Evolutionary conservation across 495 filamentous ascomycete genomes (phyloP), one percentile per base, ranked within the genome.

Genomic region (Aspergillus saccharolyticus): DNA sequence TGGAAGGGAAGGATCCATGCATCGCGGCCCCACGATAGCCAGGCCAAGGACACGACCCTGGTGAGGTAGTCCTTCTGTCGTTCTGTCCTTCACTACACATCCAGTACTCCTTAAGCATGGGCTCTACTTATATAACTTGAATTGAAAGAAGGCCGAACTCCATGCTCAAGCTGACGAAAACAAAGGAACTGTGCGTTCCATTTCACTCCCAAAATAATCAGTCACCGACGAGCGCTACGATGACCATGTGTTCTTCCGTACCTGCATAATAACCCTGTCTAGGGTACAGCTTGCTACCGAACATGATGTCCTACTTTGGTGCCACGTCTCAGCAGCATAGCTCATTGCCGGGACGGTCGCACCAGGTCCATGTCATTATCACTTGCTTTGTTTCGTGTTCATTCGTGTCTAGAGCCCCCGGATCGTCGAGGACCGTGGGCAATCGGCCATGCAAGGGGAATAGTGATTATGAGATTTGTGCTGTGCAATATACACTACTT

Each of bases 1-100:
- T 16, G 45, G 25, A 20, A 55, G 44, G 33, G 46, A 43, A 22
- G 53, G 53, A 55, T 49, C 18, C 58, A 55, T 55, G 39, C n/a
- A n/a, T n/a, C n/a, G n/a, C 42, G 43, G 47, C 22, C 42, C 58
- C 25, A 56, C 54, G 15, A 39, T 39, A 15, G 5, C 12, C 14
- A 12, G 10, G 10, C 33, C 25, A 30, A 30, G 25, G 25, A 30
- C 25, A 10, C 10, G 25, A 30, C 25, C 4, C 4, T 30, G 25
- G 25, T 10, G 10, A 30, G n/a, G n/a, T 28, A 28, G 25, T 28
- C 3, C 25, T 28, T 28, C 33, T 8, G 33, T 15, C 12, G 33
- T 39, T 39, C n/a, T n/a, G n/a, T n/a, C n/a, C n/a, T n/a, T 15
- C 33, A 39, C 33, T 4, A 39, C 5, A 39, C 2, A 39, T 10